Percentiles rank a stretch among this genome's conserved stretches.
Conservation (phyloP, 352 stramenopile genomes). For the Phytophthora pini region DNA sequence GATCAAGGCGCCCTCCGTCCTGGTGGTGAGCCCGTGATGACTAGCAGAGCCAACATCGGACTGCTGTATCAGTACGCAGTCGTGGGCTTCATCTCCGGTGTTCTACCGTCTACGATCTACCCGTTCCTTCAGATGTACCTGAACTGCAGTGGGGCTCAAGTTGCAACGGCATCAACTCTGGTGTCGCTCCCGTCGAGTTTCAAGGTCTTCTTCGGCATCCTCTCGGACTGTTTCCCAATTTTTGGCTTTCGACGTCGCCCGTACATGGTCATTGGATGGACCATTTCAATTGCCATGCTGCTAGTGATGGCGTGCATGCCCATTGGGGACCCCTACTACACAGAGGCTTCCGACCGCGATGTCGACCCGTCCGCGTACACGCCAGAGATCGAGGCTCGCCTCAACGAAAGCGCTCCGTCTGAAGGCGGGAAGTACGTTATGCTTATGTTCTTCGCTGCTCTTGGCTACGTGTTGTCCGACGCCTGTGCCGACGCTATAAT, state of each 20-base stretch:
- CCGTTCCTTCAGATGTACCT: slow-evolving; percentile 55
- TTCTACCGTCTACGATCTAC: slow-evolving; percentile 43
- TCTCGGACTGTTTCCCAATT: slow-evolving; percentile 65
- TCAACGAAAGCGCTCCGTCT: slow-evolving; percentile 49
- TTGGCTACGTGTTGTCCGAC: slow-evolving; percentile 58
- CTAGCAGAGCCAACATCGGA: slow-evolving; percentile 36
- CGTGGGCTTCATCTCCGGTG: slow-evolving; percentile 49
- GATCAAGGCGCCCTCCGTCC: slow-evolving; percentile 50
- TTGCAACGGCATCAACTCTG: slow-evolving; percentile 43
- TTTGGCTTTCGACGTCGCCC: slow-evolving; percentile 55
- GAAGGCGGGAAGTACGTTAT: slow-evolving; percentile 44
- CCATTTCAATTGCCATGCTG: slow-evolving; percentile 44
- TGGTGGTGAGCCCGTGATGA: slow-evolving; percentile 43
- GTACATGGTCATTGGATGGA: slow-evolving; percentile 67
- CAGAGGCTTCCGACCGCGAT: slow-evolving; percentile 32
- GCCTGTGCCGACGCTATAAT: slow-evolving; percentile 56
- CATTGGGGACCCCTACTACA: slow-evolving; percentile 55
- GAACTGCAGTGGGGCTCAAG: slow-evolving; percentile 43
- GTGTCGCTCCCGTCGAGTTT: slow-evolving; percentile 57
- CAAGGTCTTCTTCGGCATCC: slow-evolving; percentile 66
- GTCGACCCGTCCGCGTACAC: slow-evolving; percentile 38
- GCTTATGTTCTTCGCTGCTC: slow-evolving; percentile 52
- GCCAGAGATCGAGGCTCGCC: slow-evolving; percentile 28
- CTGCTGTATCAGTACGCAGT: slow-evolving; percentile 50
- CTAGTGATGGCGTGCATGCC: slow-evolving; percentile 51